Base-by-base conservation (phyloP, 192 early-diverging fungal species). In the Gaertneriomyces semiglobifer region DNA sequence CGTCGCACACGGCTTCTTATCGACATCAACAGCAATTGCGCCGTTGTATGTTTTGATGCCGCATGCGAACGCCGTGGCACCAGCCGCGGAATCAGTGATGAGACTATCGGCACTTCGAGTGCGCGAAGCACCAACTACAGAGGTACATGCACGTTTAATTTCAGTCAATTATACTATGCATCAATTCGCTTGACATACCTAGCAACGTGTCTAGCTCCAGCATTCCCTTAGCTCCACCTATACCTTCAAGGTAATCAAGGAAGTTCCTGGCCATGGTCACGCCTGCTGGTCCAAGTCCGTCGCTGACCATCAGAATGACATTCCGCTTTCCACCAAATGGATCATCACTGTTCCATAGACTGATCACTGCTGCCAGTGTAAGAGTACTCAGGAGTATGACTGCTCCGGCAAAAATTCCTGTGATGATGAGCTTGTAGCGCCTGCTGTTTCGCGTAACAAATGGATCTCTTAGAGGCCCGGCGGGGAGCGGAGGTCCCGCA, bases 21-120 rank as follows among this genome's bases (percentile, higher is more conserved):
- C 63, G 25, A 87, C 80, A 68, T 89, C 84, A 45, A 94, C 93
- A 63, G 77, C 92, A 62, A 99, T 93, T 9, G 92, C 97, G 41
- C 89, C 90, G 74, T 99, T 99, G 77, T 93, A 97, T 2, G 92
- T 81, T 76, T 99, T 99, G 39, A 86, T 70, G 11, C 79, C 87
- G 72, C 95, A 98, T 12, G 93, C 82, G 67, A 92, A 98, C 3
- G 97, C 97, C 1, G 97, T 99, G 0, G 95, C 97, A 7, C 95
- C 97, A 25, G 97, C 95, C 8, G 97, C 97, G 46, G 90, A 92
- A 76, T 99, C 97, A 0, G 97, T 99, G 5, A 99, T 84, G 38
- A 96, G 76, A 45, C 88, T 90, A 75, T 66, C 61, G 53, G 85
- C 85, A 47, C 89, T 92, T 48, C 90, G 81, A 5, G 97, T 99